phyloP scores from a whole-genome alignment of 371 early-diverging fungal species.

The Mortierella sp. region DNA sequence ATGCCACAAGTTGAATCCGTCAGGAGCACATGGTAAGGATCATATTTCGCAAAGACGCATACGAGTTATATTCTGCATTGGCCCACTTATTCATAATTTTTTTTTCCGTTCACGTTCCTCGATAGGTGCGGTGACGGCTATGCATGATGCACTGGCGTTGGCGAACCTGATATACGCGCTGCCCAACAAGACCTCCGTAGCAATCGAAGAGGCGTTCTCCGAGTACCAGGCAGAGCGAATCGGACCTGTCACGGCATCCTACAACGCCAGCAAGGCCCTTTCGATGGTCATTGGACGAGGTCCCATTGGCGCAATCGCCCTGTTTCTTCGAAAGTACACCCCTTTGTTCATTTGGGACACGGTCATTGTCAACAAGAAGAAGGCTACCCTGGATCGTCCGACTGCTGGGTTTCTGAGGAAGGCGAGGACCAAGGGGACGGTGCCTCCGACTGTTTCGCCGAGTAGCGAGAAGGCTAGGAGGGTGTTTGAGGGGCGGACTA shows the following conservation, averaged over 20 bases:
- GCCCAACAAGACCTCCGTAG: not conserved
- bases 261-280: not conserved
- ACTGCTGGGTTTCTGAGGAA: not conserved
- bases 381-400: not conserved
- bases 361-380: not conserved
- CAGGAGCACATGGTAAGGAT: constrained; percentile 25
- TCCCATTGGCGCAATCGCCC: not conserved
- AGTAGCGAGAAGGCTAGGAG: not conserved
- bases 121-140: not conserved
- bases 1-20: constrained; percentile 24
- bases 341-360: not conserved
- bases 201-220: not conserved
- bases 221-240: not conserved
- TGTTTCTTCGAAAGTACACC: not conserved
- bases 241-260: not conserved
- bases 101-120: not conserved
- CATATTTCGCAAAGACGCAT: not conserved
- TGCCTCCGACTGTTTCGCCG: not conserved
- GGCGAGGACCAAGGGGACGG: not conserved
- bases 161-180: not conserved
- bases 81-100: not conserved
- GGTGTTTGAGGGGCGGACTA: not conserved
- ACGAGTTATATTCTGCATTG: not conserved
- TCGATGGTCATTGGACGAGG: not conserved
- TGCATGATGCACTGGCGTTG: not conserved